Evolutionary conservation across 2,329 filamentous ascomycete genomes (phyloP).

Genomic region (Ascochyta clinopodiicola): DNA sequence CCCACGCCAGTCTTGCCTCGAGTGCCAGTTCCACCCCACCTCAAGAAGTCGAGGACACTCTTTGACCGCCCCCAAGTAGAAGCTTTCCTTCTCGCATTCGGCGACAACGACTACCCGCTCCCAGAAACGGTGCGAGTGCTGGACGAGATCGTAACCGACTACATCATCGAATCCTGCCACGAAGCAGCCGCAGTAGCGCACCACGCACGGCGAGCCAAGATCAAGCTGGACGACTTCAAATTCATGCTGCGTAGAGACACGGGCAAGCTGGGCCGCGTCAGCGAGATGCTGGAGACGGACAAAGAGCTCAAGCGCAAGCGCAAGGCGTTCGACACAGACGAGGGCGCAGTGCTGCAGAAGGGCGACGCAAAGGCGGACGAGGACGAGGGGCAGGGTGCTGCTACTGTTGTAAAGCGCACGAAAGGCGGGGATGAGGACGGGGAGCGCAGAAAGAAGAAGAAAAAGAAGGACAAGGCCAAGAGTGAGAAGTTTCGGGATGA

Average conservation of each 20-base stretch:
- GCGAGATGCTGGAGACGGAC: slow-evolving; percentile 88
- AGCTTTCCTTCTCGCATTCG: slow-evolving; percentile 79
- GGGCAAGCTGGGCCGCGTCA: slow-evolving; percentile 83
- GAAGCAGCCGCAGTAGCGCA: slow-evolving; percentile 84
- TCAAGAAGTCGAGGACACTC: slow-evolving; percentile 8
- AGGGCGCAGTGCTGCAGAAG: slow-evolving; percentile 62
- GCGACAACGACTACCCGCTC: slow-evolving; percentile 78
- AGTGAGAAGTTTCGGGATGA: slow-evolving; percentile 23
- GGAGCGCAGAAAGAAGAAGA: slow-evolving; percentile 24
- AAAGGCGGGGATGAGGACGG: slow-evolving; percentile 12
- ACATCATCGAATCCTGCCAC: slow-evolving; percentile 92
- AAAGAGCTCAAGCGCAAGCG: slow-evolving; percentile 83
- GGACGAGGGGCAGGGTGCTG: slow-evolving; percentile 3
- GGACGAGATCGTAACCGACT: slow-evolving; percentile 92
- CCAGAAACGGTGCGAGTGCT: slow-evolving; percentile 84
- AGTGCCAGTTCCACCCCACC: slow-evolving; percentile 10
- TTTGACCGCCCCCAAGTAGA: slow-evolving; percentile 60
- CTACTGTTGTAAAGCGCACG: slow-evolving; percentile 1
- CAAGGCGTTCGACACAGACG: slow-evolving; percentile 74
- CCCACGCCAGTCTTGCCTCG: slow-evolving; percentile 14
- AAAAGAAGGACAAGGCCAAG: slow-evolving; percentile 25
- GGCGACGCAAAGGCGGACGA: slow-evolving; percentile 27
- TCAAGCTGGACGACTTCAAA: slow-evolving; percentile 98
- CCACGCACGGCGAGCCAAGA: slow-evolving; percentile 89
- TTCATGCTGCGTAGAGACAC: slow-evolving; percentile 89